Percentiles rank a stretch among this genome's conserved stretches.
Conservation (phyloP, 805 yeast species). For the Saturnispora diversa region DNA sequence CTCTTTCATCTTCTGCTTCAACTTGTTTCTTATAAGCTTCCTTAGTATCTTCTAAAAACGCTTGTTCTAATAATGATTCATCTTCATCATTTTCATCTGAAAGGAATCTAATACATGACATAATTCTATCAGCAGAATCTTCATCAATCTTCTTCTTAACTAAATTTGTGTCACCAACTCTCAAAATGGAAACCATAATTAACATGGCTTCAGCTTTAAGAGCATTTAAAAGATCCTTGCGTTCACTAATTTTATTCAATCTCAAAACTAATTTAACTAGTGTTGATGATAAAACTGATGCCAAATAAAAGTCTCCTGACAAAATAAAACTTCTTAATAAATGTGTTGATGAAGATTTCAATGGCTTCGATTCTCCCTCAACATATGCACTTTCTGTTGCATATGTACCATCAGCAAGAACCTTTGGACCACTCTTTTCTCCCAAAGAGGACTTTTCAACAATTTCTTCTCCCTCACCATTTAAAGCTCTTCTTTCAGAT, state of each 20-base stretch:
- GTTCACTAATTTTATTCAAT: constrained; percentile 48
- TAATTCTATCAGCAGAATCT: constrained; percentile 91
- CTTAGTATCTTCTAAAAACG: constrained; percentile 82
- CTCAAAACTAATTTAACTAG: constrained; percentile 82
- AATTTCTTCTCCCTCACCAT: constrained; percentile 18
- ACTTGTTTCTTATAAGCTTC: constrained; percentile 74
- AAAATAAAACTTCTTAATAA: constrained; percentile 76
- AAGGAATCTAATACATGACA: constrained; percentile 76
- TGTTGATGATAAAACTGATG: constrained; percentile 80
- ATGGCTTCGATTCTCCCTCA: constrained; percentile 34
- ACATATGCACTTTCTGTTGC: constrained; percentile 88
- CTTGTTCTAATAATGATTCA: constrained; percentile 42
- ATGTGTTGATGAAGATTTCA: constrained; percentile 35
- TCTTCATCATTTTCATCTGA: constrained; percentile 54
- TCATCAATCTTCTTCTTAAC: constrained; percentile 81
- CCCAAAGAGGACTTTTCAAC: constrained; percentile 16
- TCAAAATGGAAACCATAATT: constrained; percentile 81
- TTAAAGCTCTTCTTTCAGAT: constrained; percentile 46
- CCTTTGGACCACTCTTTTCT: constrained; percentile 58
- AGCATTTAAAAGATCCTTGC: constrained; percentile 58
- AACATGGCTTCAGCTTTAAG: constrained; percentile 91
- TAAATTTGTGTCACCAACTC: constrained; percentile 71
- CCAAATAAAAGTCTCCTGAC: constrained; percentile 85
- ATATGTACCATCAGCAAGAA: constrained; percentile 97
- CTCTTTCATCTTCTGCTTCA: constrained; percentile 48